Percentiles rank a stretch among this genome's conserved stretches.
phyloP scores from a whole-genome alignment of 305 asterid genomes.

The Fraxinus greggii region DNA sequence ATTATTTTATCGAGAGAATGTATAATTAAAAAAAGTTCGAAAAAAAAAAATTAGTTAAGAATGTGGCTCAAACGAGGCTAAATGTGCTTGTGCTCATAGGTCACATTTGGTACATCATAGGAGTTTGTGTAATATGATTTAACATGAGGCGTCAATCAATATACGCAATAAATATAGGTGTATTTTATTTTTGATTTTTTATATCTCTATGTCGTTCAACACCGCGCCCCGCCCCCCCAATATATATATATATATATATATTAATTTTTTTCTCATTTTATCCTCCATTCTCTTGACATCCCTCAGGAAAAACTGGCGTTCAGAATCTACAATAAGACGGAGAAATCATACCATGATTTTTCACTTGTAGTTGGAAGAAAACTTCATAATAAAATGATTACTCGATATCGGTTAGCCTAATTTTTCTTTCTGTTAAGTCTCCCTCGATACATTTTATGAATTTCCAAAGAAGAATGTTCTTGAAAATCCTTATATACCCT shows the following conservation, averaged over 20 bases:
- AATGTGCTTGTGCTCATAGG: background rate
- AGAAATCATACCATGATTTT: background rate
- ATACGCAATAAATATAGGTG: background rate
- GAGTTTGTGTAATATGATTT: background rate
- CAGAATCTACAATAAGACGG: background rate
- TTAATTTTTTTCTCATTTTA: too few relatives aligned
- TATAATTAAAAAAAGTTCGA: too few relatives aligned
- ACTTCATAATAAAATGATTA: background rate
- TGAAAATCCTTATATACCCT: background rate
- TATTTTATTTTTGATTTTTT: too few relatives aligned
- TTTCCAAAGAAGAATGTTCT: background rate
- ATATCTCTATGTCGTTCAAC: too few relatives aligned
- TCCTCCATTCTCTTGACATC: background rate
- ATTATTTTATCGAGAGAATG: background rate
- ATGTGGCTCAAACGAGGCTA: background rate
- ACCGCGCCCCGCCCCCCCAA: too few relatives aligned
- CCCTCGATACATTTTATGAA: background rate
- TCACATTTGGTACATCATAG: background rate
- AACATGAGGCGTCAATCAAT: background rate
- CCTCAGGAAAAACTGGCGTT: background rate
- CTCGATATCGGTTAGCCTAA: background rate
- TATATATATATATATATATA: too few relatives aligned
- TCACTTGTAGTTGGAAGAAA: background rate
- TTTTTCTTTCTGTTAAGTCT: background rate
- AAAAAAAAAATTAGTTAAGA: too few relatives aligned